These are phyloP conservation scores for Dacryopinax spathularia DNA, from an alignment of 768 basidiomycete species.

Conservation along the genomic window DNA sequence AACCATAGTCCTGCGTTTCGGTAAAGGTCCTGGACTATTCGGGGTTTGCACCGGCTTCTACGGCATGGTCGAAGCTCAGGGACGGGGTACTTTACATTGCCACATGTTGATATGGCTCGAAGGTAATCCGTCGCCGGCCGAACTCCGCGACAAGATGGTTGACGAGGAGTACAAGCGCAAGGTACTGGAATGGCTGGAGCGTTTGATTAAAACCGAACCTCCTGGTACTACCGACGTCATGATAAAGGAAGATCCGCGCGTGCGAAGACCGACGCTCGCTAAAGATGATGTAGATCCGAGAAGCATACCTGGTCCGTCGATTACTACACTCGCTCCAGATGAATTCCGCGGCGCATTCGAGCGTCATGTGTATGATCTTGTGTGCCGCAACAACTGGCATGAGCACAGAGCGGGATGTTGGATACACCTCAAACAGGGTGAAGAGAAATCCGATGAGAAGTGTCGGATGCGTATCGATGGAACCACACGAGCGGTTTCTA, in stretches of 20 bases:
- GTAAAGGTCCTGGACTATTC: slow-evolving; percentile 19
- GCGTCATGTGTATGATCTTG: neutral
- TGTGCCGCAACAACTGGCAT: neutral
- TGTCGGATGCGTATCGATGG: slow-evolving; percentile 16
- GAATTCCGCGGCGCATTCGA: neutral
- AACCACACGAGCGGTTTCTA: neutral
- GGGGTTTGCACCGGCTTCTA: slow-evolving; percentile 27
- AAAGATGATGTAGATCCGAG: neutral
- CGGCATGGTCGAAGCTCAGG: slow-evolving; percentile 31
- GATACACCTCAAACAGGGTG: slow-evolving; percentile 24
- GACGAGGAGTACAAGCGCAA: slow-evolving; percentile 15
- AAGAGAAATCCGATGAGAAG: slow-evolving; percentile 22
- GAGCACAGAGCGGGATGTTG: slow-evolving; percentile 26
- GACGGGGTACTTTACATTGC: slow-evolving; percentile 28
- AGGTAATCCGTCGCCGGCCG: slow-evolving; percentile 24
- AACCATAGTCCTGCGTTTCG: slow-evolving; percentile 9
- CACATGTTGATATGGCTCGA: slow-evolving; percentile 32
- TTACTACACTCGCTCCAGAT: neutral
- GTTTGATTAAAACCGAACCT: slow-evolving; percentile 21
- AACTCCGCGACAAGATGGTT: slow-evolving; percentile 14
- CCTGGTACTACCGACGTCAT: slow-evolving; percentile 1
- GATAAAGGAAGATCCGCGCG: neutral
- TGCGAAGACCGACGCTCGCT: neutral
- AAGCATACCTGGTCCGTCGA: neutral
- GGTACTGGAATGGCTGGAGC: slow-evolving; percentile 18